phyloP scores from a whole-genome alignment of 352 stramenopile genomes.

The Phytophthora kernoviae region DNA sequence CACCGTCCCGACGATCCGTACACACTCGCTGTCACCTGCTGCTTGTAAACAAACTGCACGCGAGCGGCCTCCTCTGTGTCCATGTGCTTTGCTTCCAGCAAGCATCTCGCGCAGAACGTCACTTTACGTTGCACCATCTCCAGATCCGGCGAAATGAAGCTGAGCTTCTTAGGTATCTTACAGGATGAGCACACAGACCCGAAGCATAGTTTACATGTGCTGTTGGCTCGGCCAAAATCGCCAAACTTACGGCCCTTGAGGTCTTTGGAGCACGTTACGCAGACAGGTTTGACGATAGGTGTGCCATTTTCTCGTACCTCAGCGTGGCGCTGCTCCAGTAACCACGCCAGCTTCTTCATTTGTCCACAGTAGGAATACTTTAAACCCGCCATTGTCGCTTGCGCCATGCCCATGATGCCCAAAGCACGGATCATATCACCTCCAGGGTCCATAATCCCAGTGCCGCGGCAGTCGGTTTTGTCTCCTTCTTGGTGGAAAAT shows the following conservation, averaged over 20 bases:
- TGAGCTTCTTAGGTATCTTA: slow-evolving; percentile 24
- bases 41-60: slow-evolving; percentile 24
- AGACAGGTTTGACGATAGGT: slow-evolving; percentile 1
- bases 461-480: slow-evolving; percentile 11
- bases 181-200: slow-evolving; percentile 14
- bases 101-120: slow-evolving; percentile 34
- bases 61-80: slow-evolving; percentile 22
- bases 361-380: slow-evolving; percentile 29
- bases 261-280: slow-evolving; percentile 22
- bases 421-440: slow-evolving; percentile 22
- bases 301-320: not conserved
- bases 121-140: slow-evolving; percentile 23
- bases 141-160: slow-evolving; percentile 23
- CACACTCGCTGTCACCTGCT: slow-evolving; percentile 5
- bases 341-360: slow-evolving; percentile 41
- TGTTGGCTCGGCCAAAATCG: not conserved
- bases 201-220: slow-evolving; percentile 28
- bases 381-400: slow-evolving; percentile 4
- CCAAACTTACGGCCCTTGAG: slow-evolving; percentile 6
- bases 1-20: slow-evolving; percentile 4
- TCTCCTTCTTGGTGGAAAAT: slow-evolving; percentile 28
- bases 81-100: slow-evolving; percentile 19
- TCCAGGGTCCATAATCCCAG: slow-evolving; percentile 14
- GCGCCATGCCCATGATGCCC: slow-evolving; percentile 4
- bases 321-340: slow-evolving; percentile 24